These are phyloP conservation scores for Schwanniomyces polymorphus DNA, from an alignment of 805 yeast species.

Conservation along the genomic window DNA sequence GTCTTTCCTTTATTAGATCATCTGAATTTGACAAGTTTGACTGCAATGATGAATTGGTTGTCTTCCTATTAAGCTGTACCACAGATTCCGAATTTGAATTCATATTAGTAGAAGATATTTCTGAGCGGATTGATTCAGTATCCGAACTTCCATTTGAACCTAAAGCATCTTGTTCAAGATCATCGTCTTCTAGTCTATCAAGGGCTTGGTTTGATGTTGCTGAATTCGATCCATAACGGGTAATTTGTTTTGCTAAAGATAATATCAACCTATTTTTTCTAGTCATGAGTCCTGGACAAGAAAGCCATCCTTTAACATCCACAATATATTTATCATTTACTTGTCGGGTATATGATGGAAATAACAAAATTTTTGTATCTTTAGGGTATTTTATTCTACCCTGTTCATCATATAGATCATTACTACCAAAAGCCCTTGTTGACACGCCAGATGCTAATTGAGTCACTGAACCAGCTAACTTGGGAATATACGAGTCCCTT, in stretches of 20 bases:
- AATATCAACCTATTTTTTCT: conserved; percentile 71
- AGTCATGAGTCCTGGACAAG: conserved; percentile 67
- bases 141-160: conserved; percentile 18
- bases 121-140: conserved; percentile 17
- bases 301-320: conserved; percentile 71
- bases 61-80: conserved; percentile 1
- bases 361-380: conserved; percentile 59
- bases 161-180: conserved; percentile 23
- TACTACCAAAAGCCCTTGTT: conserved; percentile 21
- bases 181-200: conserved; percentile 24
- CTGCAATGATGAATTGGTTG: conserved; percentile 7
- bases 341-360: conserved; percentile 37
- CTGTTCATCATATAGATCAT: conserved; percentile 26
- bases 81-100: conserved; percentile 3
- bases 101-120: conserved; percentile 3
- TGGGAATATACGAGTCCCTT: conserved; percentile 58
- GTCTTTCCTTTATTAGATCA: conserved; percentile 57
- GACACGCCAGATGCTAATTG: conserved; percentile 50
- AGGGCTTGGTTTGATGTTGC: conserved; percentile 17
- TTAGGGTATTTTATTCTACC: conserved; percentile 43
- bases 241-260: conserved; percentile 67
- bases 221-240: conserved; percentile 34
- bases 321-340: conserved; percentile 35
- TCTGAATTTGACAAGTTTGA: conserved; percentile 25
- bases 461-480: conserved; percentile 46